phyloP scores from a whole-genome alignment of 306 rosid genomes.

The Cucumis sativus region DNA sequence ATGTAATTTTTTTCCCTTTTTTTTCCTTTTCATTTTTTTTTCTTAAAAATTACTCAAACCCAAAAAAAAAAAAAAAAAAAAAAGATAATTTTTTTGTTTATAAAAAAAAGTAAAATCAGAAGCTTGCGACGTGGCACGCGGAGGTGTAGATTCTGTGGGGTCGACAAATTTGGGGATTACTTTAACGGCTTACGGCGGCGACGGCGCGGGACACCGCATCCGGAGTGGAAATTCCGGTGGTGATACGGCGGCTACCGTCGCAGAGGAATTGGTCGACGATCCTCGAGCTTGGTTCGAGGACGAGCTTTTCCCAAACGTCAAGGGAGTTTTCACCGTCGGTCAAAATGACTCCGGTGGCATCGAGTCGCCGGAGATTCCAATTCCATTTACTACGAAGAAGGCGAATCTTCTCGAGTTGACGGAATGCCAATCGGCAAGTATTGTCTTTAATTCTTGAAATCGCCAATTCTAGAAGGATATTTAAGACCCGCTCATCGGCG shows the following conservation, averaged over 20 bases:
- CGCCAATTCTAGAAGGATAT: neutral
- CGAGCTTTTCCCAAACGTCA: neutral
- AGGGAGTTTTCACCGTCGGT: neutral
- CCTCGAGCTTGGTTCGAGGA: neutral
- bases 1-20: neutral
- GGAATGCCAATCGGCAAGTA: constrained; percentile 2
- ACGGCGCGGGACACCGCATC: neutral
- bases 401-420: constrained; percentile 1
- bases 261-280: constrained; percentile 1
- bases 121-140: neutral
- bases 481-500: neutral
- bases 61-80: neutral
- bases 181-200: neutral
- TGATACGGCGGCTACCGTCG: neutral
- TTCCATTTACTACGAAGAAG: neutral
- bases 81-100: neutral
- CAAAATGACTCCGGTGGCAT: neutral
- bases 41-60: neutral
- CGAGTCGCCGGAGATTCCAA: neutral
- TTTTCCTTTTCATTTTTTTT: neutral
- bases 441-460: constrained; percentile 6
- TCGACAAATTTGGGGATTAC: neutral
- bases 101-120: neutral
- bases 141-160: constrained; percentile 11
- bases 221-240: neutral